phyloP scores from a whole-genome alignment of 495 filamentous ascomycete genomes.

The Achaetomiella virescens region DNA sequence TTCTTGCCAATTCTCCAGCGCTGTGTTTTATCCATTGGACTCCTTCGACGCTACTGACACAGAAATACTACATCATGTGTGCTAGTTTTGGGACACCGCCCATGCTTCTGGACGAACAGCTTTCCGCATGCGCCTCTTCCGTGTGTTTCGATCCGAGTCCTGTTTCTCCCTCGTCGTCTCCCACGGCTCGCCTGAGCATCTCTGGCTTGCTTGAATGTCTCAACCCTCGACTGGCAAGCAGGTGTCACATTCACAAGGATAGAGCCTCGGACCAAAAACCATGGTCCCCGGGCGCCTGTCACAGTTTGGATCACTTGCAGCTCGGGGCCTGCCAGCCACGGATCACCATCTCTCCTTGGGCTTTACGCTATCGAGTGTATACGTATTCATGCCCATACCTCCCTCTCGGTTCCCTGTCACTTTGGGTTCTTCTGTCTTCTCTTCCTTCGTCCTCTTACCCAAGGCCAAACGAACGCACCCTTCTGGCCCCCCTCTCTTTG shows the following conservation, averaged over 20 bases:
- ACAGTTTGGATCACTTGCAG: slow-evolving; percentile 4
- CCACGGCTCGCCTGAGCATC: too few species aligned
- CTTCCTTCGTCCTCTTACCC: neutral
- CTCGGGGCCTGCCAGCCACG: neutral
- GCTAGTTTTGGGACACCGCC: too few species aligned
- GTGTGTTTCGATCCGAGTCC: neutral
- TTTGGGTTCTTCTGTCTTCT: neutral
- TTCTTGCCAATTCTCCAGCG: neutral
- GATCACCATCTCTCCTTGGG: neutral
- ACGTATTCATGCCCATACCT: neutral
- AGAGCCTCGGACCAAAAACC: neutral
- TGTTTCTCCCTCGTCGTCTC: neutral
- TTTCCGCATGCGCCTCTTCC: too few species aligned
- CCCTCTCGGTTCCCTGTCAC: neutral
- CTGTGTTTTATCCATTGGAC: neutral
- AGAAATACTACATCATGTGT: too few species aligned
- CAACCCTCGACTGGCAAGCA: neutral
- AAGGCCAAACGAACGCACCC: neutral
- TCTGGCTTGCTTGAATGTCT: too few species aligned
- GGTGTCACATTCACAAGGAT: slow-evolving; percentile 1
- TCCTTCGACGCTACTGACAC: neutral
- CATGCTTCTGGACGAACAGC: neutral
- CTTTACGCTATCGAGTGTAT: neutral
- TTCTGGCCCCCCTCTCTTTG: too few species aligned
- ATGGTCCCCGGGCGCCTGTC: neutral